A percentile compares a stretch with the other conserved stretches of the same genome.
These are phyloP conservation scores for Aspergillus campestris DNA, from an alignment of 495 filamentous ascomycete genomes.

Conservation along the genomic window DNA sequence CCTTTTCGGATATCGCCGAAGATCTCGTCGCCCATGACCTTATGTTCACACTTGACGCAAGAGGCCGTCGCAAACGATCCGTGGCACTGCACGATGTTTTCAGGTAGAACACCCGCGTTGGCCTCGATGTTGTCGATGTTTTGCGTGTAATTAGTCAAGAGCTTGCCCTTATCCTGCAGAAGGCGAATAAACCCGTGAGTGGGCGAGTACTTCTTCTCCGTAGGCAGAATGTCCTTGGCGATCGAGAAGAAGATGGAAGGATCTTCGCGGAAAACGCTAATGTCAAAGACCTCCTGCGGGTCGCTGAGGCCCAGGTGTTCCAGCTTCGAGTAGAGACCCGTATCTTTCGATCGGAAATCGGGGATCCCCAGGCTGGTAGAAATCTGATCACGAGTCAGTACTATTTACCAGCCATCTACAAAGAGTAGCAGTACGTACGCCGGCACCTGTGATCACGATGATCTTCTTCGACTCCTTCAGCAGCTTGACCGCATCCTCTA, in stretches of 20 bases:
- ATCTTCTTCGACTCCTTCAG: slow-evolving; percentile 71
- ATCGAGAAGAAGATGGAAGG: slow-evolving; percentile 88
- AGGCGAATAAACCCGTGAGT: slow-evolving; percentile 94
- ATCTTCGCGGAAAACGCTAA: slow-evolving; percentile 74
- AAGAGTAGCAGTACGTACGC: slow-evolving; percentile 37
- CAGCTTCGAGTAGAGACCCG: slow-evolving; percentile 64
- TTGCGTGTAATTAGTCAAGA: slow-evolving; percentile 95
- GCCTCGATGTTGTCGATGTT: slow-evolving; percentile 97
- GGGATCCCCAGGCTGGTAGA: slow-evolving; percentile 62
- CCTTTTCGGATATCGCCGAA: slow-evolving; percentile 72
- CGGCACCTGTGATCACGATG: slow-evolving; percentile 89
- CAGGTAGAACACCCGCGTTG: slow-evolving; percentile 69
- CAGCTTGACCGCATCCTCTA: slow-evolving; percentile 79
- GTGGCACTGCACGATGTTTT: slow-evolving; percentile 93
- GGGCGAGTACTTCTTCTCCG: slow-evolving; percentile 64
- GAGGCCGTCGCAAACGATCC: slow-evolving; percentile 90
- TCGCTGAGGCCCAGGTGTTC: slow-evolving; percentile 67
- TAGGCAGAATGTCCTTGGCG: slow-evolving; percentile 83
- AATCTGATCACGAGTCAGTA: slow-evolving; percentile 42
- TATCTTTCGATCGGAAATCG: slow-evolving; percentile 60
- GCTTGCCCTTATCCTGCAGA: slow-evolving; percentile 81
- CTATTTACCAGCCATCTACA: not conserved
- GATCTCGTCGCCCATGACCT: slow-evolving; percentile 68
- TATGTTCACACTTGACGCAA: slow-evolving; percentile 72
- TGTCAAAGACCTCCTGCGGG: slow-evolving; percentile 93